Base-by-base conservation (phyloP, 2,329 filamentous ascomycete genomes). In the Neonectria punicea region DNA sequence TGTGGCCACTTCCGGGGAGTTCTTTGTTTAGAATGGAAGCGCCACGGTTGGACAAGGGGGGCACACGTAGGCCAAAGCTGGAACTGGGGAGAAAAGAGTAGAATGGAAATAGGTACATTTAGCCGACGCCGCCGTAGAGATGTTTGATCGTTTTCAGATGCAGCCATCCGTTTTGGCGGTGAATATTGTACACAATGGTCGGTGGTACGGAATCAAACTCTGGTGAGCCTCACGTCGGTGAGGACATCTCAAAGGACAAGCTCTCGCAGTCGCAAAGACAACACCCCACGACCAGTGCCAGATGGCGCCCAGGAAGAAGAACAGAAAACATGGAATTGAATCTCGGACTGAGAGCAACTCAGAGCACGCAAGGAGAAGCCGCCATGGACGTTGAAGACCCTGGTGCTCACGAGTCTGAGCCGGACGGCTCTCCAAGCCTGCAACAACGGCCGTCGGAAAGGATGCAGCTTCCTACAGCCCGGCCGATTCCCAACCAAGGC, bases 301-400 rank as follows among this genome's bases (percentile, higher is more conserved):
- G 44, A 55, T 73, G 65, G 70, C 68, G 71, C 13, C 71, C 71
- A 14, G 70, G 70, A 9, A 66, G 70, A 62, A 59, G 63, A 20
- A 16, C 50, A 10, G 65, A 63, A 25, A 73, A 73, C 50, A 53
- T 46, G 41, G 71, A 62, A 36, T 70, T 68, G 36, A 73, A 73
- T 49, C 47, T 70, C 13, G 60, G 63, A 5, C 59, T 56, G 34
- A 43, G 61, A 60, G 62, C 58, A 7, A 43, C 39, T 43, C n/a
- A 11, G 7, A 43, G n/a, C 39, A 3, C 6, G n/a, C 39, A 43
- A 43, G 39, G 10, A 43, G n/a, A 41, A 4, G 5, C 6, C n/a
- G 16, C 16, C 16, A 41, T 20, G n/a, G 4, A 43, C 39, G 39
- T 20, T 4, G 9, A 43, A n/a, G 39, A 20, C 39, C 9, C 39